phyloP scores from a whole-genome alignment of 2,329 filamentous ascomycete species.

The Pyrenophora seminiperda region DNA sequence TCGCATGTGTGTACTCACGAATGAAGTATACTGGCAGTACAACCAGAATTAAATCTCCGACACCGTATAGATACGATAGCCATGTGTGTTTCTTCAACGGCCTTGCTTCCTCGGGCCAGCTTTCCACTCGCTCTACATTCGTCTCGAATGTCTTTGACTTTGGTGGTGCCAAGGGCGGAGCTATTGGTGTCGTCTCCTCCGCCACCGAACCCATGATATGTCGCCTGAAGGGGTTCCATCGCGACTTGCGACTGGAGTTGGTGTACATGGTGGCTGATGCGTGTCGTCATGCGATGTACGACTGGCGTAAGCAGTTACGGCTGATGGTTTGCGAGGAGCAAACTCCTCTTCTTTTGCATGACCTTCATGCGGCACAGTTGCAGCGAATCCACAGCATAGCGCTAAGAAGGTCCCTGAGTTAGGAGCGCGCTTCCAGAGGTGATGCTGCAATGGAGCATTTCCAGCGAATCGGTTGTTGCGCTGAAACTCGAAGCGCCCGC shows the following conservation, averaged over 20 bases:
- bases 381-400: constrained; percentile 23
- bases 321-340: constrained; percentile 32
- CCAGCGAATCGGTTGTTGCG: constrained; percentile 31
- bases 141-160: constrained; percentile 35
- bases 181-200: constrained; percentile 3
- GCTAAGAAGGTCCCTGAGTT: constrained; percentile 12
- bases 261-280: constrained; percentile 20
- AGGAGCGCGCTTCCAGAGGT: constrained; percentile 31
- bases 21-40: constrained; percentile 44
- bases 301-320: constrained; percentile 11
- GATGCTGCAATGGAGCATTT: constrained; percentile 6
- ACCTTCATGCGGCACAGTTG: constrained; percentile 30
- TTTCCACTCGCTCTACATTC: constrained; percentile 28
- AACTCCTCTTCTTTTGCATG: constrained; percentile 31
- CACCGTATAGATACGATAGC: constrained; percentile 24
- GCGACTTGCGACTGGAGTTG: constrained; percentile 9
- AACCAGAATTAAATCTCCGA: constrained; percentile 38
- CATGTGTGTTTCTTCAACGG: constrained; percentile 32
- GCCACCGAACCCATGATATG: constrained; percentile 5
- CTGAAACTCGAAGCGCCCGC: constrained; percentile 35
- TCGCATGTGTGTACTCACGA: constrained; percentile 22
- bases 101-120: constrained; percentile 39
- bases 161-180: not conserved
- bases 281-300: constrained; percentile 9
- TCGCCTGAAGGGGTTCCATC: constrained; percentile 21